Percentiles rank a stretch among this genome's conserved stretches.
phyloP scores from a whole-genome alignment of 192 early-diverging fungal species.

The Podila minutissima region DNA sequence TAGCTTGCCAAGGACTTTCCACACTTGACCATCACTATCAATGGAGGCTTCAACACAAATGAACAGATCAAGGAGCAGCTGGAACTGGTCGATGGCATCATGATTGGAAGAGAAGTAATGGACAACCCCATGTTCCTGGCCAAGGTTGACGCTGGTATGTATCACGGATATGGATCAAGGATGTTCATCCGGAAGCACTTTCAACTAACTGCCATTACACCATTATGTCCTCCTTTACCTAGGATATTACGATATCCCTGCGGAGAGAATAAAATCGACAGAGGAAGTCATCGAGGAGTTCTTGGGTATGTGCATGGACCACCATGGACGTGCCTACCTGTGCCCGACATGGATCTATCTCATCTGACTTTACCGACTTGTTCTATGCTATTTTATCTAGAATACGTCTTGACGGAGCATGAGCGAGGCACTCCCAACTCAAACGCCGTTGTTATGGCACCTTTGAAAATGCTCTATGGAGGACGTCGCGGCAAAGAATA shows the following conservation, averaged over 20 bases:
- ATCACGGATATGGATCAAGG: no score
- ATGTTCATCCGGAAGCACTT: not conserved
- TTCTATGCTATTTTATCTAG: not conserved
- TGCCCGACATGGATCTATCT: conserved; percentile 4
- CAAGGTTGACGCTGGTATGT: conserved; percentile 61
- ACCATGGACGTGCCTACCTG: not conserved
- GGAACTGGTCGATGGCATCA: conserved; percentile 66
- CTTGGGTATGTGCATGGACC: conserved; percentile 28
- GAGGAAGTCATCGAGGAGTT: conserved; percentile 51
- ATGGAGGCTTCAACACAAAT: conserved; percentile 72
- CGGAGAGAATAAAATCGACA: conserved; percentile 30
- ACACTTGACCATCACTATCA: conserved; percentile 64
- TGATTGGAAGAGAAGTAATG: conserved; percentile 78
- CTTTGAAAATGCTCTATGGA: conserved; percentile 54
- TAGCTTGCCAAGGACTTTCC: conserved; percentile 63
- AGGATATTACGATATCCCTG: conserved; percentile 30
- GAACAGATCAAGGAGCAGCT: conserved; percentile 60
- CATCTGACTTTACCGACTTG: conserved; percentile 1
- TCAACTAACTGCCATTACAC: not conserved
- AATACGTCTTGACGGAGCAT: conserved; percentile 33
- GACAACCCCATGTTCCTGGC: conserved; percentile 75
- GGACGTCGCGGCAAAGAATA: conserved; percentile 48
- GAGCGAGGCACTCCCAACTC: conserved; percentile 47
- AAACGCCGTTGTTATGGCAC: conserved; percentile 49
- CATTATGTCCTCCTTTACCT: not conserved